Evolutionary conservation across 768 basidiomycete species (phyloP), one percentile per base, ranked within the genome.

Genomic region (Suillus bovinus): DNA sequence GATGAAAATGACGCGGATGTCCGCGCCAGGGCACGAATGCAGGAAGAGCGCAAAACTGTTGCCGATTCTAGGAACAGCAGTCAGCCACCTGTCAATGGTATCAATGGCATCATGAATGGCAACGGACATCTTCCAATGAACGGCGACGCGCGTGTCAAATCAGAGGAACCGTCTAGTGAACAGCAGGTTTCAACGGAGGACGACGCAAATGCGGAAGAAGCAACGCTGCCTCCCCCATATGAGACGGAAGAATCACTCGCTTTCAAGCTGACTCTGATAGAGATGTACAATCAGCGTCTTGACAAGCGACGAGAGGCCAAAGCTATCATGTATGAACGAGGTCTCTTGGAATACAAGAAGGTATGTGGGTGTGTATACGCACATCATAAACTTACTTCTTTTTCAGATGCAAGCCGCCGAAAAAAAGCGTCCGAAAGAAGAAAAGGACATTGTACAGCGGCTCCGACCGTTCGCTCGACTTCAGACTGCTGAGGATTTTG

Each of bases 261-360:
- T 20, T 91, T 98, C 79, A 99, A 99, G 78, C 78, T 97, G 46
- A 87, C 90, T 0, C 73, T 98, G 59, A 77, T 98, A 61, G 93
- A 97, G 73, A 93, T 94, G 80, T 99, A 98, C 77, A 86, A 85
- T 66, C 92, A 94, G 62, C 87, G 93, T 56, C 82, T 98, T 11
- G 90, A 93, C 64, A 93, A 90, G 76, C 84, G 96, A 46, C 77
- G 86, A 59, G 91, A 95, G 70, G 85, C 83, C 33, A 99, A 98
- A 76, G 86, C 86, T 3, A 74, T 99, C 65, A 92, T 99, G 73
- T 97, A 94, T 69, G 92, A 98, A 68, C 81, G 96, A 46, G 94
- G 94, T 1, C 77, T 99, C 58, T 79, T 96, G 53, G 94, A 97
- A 67, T 94, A 96, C 72, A 98, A 96, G 76, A 94, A 95, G 87